Conservation (phyloP, 306 rosid species). For the Cucurbita ficifolia region DNA sequence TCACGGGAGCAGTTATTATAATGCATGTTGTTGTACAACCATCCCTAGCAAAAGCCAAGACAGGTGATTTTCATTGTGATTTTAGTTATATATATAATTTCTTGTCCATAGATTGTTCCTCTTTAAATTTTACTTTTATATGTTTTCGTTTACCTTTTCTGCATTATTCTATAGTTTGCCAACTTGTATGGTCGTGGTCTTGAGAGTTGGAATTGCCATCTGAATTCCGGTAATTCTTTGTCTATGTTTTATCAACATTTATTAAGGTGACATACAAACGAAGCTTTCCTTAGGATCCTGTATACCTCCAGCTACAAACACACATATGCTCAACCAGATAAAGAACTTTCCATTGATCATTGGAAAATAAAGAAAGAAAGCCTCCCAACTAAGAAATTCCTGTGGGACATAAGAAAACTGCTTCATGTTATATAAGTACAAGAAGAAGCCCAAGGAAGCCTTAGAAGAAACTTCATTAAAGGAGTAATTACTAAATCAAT, state of each 20-base stretch:
- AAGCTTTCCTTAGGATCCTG: background rate
- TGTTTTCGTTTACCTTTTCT: background rate
- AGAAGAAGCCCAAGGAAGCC: background rate
- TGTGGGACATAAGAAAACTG: background rate
- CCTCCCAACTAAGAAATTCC: background rate
- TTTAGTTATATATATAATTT: too few relatives aligned
- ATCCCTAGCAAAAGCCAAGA: constrained; percentile 43
- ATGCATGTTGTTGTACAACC: constrained; percentile 68
- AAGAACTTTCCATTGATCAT: background rate
- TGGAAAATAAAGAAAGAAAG: background rate
- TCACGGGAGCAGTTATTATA: constrained; percentile 43
- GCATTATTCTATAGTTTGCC: background rate
- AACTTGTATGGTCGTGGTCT: background rate
- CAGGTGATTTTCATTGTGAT: constrained; percentile 32
- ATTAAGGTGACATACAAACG: background rate
- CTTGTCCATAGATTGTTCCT: background rate
- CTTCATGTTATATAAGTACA: background rate
- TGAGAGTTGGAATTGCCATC: background rate
- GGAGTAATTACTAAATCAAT: background rate
- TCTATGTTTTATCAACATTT: background rate
- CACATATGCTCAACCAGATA: background rate
- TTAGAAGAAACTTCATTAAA: background rate
- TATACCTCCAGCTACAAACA: background rate
- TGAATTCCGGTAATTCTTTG: background rate
- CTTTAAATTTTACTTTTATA: background rate